Evolutionary conservation across 2,329 filamentous ascomycete genomes (phyloP).

Genomic region (Ceratocystis lukuohia): DNA sequence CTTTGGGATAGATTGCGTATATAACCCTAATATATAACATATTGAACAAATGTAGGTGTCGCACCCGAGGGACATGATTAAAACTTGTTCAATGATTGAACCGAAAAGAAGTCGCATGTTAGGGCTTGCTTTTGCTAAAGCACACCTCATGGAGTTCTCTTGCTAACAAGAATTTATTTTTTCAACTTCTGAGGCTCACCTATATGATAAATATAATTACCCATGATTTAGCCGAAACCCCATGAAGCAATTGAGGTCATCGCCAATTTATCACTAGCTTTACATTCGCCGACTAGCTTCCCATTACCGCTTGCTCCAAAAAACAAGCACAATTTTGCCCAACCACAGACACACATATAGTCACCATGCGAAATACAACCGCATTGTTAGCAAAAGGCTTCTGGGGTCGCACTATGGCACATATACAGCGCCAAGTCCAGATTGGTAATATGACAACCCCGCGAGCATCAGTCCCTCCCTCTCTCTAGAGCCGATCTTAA

Average conservation of each 20-base stretch:
- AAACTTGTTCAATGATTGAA: too few relatives aligned
- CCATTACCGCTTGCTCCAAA: neutral
- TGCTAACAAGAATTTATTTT: too few relatives aligned
- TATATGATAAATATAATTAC: neutral
- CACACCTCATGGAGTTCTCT: too few relatives aligned
- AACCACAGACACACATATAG: constrained; percentile 26
- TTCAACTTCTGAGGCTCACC: too few relatives aligned
- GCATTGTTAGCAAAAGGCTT: constrained; percentile 38
- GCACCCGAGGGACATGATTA: too few relatives aligned
- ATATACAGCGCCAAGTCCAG: constrained; percentile 42
- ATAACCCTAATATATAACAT: neutral
- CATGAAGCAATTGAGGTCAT: neutral
- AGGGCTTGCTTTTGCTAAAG: too few relatives aligned
- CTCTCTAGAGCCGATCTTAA: neutral
- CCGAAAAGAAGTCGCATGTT: too few relatives aligned
- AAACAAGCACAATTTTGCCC: too few relatives aligned
- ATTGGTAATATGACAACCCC: constrained; percentile 33
- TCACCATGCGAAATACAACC: constrained; percentile 24
- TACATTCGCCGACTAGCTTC: neutral
- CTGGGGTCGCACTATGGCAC: constrained; percentile 44
- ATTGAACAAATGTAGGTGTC: too few relatives aligned
- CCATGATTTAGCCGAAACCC: neutral
- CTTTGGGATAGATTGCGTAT: neutral
- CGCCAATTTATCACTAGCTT: neutral
- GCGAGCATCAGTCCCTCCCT: constrained; percentile 13